Evolutionary conservation across 495 filamentous ascomycete genomes (phyloP).

Genomic region (Alectoria sarmentosa): DNA sequence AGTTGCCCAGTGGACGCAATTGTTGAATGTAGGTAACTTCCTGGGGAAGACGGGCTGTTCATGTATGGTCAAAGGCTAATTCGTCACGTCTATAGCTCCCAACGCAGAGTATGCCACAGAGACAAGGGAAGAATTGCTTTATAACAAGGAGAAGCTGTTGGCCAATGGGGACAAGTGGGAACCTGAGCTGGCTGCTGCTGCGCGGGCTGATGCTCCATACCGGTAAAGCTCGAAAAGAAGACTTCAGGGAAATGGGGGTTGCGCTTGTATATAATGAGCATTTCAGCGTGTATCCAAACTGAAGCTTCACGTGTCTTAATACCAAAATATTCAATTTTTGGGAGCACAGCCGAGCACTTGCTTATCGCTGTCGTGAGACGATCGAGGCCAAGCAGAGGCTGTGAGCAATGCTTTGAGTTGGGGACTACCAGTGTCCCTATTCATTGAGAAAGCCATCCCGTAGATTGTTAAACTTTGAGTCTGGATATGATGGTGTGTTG

Average conservation of each 20-base stretch:
- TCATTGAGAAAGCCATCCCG: constrained; percentile 38
- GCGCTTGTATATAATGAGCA: neutral
- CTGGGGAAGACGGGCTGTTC: neutral
- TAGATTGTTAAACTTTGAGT: constrained; percentile 77
- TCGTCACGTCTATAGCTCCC: constrained; percentile 44
- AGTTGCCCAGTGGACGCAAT: constrained; percentile 98
- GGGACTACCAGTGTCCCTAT: neutral
- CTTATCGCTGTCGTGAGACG: neutral
- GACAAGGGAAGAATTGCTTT: constrained; percentile 92
- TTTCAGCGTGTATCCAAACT: neutral
- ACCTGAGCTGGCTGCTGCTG: constrained; percentile 86
- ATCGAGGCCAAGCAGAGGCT: neutral
- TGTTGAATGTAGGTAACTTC: constrained; percentile 61
- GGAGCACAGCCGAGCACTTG: neutral
- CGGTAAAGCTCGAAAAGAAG: constrained; percentile 44
- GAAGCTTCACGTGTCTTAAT: neutral
- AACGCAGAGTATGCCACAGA: constrained; percentile 98
- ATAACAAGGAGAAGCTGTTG: constrained; percentile 96
- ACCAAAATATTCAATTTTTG: neutral
- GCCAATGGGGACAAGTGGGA: constrained; percentile 97
- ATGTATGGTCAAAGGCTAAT: neutral
- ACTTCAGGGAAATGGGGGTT: neutral
- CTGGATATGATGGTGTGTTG: constrained; percentile 66
- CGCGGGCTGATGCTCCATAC: constrained; percentile 83
- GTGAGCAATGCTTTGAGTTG: neutral